phyloP scores from a whole-genome alignment of 2,329 filamentous ascomycete species.

The Cylindrodendrum hubeiense region DNA sequence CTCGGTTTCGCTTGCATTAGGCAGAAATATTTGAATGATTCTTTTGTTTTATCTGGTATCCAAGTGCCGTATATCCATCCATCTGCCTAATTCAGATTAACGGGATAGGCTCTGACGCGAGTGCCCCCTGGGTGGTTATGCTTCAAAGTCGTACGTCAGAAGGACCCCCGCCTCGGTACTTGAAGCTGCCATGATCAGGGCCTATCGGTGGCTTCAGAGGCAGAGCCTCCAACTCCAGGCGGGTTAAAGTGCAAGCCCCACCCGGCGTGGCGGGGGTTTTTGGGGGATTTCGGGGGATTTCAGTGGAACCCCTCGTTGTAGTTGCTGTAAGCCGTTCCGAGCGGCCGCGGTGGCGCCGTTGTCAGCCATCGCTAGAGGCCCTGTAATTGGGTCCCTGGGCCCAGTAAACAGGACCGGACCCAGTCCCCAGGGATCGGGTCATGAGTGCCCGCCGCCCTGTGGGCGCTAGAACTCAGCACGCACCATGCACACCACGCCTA shows the following conservation, averaged over 20 bases:
- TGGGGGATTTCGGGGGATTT: neutral
- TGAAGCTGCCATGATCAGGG: neutral
- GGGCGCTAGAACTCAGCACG: neutral
- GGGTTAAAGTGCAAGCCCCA: neutral
- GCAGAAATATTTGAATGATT: neutral
- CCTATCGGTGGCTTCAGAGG: neutral
- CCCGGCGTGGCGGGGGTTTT: neutral
- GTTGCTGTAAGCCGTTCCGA: neutral
- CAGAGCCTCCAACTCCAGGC: constrained; percentile 1
- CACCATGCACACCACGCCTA: constrained; percentile 11
- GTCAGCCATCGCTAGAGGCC: neutral
- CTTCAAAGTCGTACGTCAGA: neutral
- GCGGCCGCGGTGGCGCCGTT: neutral
- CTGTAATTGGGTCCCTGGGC: constrained; percentile 10
- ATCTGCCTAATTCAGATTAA: neutral
- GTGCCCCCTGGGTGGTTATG: neutral
- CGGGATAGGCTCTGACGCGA: no score
- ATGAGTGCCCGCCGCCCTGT: constrained; percentile 11
- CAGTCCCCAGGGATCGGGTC: constrained; percentile 24
- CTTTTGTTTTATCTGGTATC: neutral
- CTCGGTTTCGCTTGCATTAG: neutral
- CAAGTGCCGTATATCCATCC: neutral
- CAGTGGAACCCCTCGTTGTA: neutral
- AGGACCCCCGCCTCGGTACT: neutral
- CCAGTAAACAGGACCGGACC: neutral